Evolutionary conservation across 1,284 basidiomycete genomes (phyloP).

Genomic region (Gomphus sp.): DNA sequence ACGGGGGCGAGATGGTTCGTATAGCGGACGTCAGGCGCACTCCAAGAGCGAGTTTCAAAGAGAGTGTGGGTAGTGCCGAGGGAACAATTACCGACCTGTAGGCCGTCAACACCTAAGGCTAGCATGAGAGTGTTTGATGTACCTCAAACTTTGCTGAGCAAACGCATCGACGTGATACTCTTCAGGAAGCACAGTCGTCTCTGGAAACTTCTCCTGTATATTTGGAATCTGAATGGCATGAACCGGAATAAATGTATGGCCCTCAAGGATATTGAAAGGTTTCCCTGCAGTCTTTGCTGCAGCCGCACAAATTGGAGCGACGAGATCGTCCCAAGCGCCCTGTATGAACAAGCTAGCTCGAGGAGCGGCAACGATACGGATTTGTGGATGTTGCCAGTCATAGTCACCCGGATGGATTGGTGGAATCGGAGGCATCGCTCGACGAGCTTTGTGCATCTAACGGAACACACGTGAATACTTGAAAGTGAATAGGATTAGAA

Average conservation of each 20-base stretch:
- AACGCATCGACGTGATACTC: conserved; percentile 30
- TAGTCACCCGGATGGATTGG: conserved; percentile 32
- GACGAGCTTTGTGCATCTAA: conserved; percentile 46
- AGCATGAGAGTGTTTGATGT: not conserved
- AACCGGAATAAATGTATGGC: conserved; percentile 33
- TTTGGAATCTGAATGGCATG: conserved; percentile 42
- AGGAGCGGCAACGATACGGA: conserved; percentile 36
- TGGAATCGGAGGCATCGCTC: conserved; percentile 36
- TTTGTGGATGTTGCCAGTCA: conserved; percentile 35
- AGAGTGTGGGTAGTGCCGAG: conserved; percentile 30
- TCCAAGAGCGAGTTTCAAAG: conserved; percentile 39
- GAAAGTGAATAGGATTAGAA: not conserved
- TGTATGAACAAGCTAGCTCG: conserved; percentile 32
- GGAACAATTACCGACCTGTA: conserved; percentile 39
- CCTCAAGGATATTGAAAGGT: conserved; percentile 23
- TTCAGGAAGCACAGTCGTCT: conserved; percentile 31
- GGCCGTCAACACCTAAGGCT: not conserved
- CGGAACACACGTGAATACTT: not conserved
- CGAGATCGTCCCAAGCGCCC: conserved; percentile 32
- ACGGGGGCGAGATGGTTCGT: conserved; percentile 47
- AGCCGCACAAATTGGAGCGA: conserved; percentile 27
- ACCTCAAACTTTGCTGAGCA: conserved; percentile 45
- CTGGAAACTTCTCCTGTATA: conserved; percentile 36
- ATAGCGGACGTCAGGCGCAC: conserved; percentile 45
- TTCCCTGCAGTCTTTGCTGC: conserved; percentile 26